Evolutionary conservation across 148 eudicot species (phyloP).

Genomic region (Chenopodium quinoa): DNA sequence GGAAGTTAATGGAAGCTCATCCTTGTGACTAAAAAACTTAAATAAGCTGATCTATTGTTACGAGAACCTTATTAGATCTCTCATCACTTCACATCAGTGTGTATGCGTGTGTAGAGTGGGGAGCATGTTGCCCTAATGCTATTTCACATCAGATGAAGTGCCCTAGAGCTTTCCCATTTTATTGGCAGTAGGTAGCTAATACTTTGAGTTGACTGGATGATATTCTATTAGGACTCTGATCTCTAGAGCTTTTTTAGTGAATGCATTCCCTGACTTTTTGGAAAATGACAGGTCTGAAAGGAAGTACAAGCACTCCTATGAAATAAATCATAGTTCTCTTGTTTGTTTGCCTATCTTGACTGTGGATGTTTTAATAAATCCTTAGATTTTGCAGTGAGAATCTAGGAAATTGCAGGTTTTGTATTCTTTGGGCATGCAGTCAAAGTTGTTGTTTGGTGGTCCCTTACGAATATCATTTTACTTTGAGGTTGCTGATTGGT

Average conservation of each 20-base stretch:
- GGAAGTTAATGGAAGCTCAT: too few species aligned
- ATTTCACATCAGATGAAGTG: background rate
- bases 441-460: background rate
- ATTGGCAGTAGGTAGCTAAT: background rate
- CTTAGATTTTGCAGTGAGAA: background rate
- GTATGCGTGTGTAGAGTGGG: too few species aligned
- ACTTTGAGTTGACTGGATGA: background rate
- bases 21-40: too few species aligned
- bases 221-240: background rate
- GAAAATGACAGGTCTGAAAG: too few species aligned
- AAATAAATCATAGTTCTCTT: too few species aligned
- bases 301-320: background rate
- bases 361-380: background rate
- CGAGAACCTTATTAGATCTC: too few species aligned
- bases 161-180: background rate
- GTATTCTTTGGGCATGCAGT: background rate
- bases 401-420: background rate
- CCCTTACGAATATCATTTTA: background rate
- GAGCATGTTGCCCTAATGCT: too few species aligned
- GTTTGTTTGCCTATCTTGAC: background rate
- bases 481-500: background rate
- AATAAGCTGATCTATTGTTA: too few species aligned
- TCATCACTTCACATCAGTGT: too few species aligned
- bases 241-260: background rate
- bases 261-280: too few species aligned